Evolutionary conservation across 1,284 basidiomycete genomes (phyloP).

Genomic region (Melampsora abietis-canadensis): DNA sequence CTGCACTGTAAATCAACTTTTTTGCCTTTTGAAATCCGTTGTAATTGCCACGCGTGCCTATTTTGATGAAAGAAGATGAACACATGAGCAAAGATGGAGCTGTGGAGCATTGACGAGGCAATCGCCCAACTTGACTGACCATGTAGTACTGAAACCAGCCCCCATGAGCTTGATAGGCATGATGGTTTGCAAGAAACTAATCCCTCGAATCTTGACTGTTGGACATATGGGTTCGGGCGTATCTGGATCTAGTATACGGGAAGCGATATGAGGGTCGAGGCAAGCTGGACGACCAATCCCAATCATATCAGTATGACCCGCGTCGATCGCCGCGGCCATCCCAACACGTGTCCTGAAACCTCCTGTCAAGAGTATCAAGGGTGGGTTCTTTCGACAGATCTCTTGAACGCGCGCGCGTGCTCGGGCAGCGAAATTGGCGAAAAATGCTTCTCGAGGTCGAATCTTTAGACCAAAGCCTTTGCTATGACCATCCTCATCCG

Average conservation of each 20-base stretch:
- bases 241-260: constrained; percentile 8
- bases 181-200: constrained; percentile 5
- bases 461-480: background rate
- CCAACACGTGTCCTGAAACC: constrained; percentile 14
- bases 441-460: constrained; percentile 12
- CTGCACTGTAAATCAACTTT: constrained; percentile 1
- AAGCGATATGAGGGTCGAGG: constrained; percentile 12
- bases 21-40: constrained; percentile 9
- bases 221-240: background rate
- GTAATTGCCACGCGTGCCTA: constrained; percentile 26
- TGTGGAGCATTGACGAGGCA: background rate
- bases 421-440: background rate
- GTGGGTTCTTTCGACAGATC: background rate
- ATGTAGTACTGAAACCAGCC: constrained; percentile 12
- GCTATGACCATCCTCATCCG: background rate
- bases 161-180: constrained; percentile 24
- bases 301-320: constrained; percentile 15
- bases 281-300: constrained; percentile 27
- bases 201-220: constrained; percentile 3
- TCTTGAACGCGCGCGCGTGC: background rate
- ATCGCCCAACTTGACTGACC: background rate
- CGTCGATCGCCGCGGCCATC: constrained; percentile 10
- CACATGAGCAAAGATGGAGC: background rate
- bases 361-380: constrained; percentile 10
- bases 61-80: background rate